Conservation (phyloP, 768 basidiomycete species). For the Termitomyces sp. region DNA sequence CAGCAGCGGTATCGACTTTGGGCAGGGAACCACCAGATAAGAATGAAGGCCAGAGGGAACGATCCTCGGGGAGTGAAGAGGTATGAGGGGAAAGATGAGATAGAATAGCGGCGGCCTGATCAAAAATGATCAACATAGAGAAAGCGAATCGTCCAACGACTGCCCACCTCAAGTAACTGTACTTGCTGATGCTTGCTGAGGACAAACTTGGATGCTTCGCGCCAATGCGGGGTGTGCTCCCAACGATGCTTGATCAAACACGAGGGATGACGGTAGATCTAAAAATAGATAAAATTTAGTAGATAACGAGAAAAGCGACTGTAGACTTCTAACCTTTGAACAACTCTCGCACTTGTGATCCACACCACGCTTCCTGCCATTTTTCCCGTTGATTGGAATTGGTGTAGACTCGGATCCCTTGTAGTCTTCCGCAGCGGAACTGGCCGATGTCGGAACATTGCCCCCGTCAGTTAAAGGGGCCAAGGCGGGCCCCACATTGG, state of each 20-base stretch:
- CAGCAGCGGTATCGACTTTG: constrained; percentile 30
- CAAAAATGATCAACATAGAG: neutral
- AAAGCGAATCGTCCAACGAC: neutral
- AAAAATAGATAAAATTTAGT: constrained; percentile 7
- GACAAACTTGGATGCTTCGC: constrained; percentile 83
- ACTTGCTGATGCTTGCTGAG: constrained; percentile 97
- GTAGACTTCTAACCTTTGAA: constrained; percentile 65
- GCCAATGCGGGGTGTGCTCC: constrained; percentile 97
- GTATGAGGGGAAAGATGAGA: constrained; percentile 73
- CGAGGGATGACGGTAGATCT: constrained; percentile 89
- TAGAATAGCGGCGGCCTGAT: constrained; percentile 88
- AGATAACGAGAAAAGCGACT: constrained; percentile 6
- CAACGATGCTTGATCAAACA: constrained; percentile 97
- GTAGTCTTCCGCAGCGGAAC: constrained; percentile 9
- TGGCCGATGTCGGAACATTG: constrained; percentile 13
- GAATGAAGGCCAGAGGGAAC: constrained; percentile 87
- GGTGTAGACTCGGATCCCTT: constrained; percentile 20
- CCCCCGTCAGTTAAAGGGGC: constrained; percentile 22
- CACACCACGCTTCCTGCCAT: constrained; percentile 74
- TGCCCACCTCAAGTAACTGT: constrained; percentile 80
- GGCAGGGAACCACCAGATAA: constrained; percentile 68
- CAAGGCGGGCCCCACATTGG: constrained; percentile 17
- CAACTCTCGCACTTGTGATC: constrained; percentile 93
- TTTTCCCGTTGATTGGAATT: constrained; percentile 34
- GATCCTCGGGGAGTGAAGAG: constrained; percentile 85